Percentiles rank a stretch among this genome's conserved stretches.
Conservation (phyloP, 2,329 filamentous ascomycete genomes). For the Cytospora schulzeri region DNA sequence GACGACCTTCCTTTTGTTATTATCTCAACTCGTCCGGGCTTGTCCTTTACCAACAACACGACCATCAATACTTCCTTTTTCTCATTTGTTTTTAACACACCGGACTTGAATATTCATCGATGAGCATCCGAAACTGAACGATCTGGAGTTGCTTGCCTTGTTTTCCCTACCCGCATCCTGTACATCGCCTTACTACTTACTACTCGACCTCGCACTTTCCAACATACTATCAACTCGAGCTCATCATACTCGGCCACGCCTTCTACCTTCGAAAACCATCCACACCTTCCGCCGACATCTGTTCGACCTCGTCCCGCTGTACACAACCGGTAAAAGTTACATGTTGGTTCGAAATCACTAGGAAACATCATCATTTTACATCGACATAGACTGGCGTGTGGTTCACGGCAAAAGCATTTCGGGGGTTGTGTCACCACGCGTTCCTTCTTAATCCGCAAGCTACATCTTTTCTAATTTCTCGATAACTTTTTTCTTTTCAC, state of each 20-base stretch:
- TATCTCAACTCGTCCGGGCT: conserved; percentile 36
- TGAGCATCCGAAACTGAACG: conserved; percentile 51
- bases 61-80: conserved; percentile 31
- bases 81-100: conserved; percentile 42
- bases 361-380: conserved; percentile 28
- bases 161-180: conserved; percentile 28
- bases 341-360: conserved; percentile 12
- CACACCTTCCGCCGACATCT: conserved; percentile 16
- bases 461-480: conserved; percentile 30
- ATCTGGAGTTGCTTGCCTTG: conserved; percentile 42
- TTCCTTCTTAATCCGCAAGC: conserved; percentile 32
- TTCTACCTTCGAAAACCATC: not conserved
- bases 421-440: conserved; percentile 33
- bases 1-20: conserved; percentile 37
- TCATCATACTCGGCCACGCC: not conserved
- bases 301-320: conserved; percentile 8
- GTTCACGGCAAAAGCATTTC: conserved; percentile 22
- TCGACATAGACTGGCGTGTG: conserved; percentile 29
- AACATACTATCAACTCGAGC: conserved; percentile 12
- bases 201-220: conserved; percentile 22
- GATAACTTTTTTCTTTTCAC: conserved; percentile 28
- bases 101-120: conserved; percentile 42
- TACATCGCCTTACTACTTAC: conserved; percentile 25
- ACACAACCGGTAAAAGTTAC: conserved; percentile 24
- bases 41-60: conserved; percentile 35